phyloP scores from a whole-genome alignment of 768 basidiomycete species.

The Psilocybe cubensis region DNA sequence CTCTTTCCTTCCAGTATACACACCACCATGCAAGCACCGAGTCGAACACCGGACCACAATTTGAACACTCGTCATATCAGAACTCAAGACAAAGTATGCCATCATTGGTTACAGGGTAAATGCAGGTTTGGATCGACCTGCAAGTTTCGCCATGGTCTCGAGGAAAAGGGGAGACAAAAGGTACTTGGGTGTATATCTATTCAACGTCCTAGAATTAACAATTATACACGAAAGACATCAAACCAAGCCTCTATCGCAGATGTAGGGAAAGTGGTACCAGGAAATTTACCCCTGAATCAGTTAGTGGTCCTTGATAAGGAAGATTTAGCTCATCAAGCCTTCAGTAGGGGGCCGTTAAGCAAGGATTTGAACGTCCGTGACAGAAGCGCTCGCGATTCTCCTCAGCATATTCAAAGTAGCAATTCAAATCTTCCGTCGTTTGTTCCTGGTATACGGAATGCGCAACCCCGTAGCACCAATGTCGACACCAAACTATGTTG shows the following conservation, averaged over 20 bases:
- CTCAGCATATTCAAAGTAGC: not conserved
- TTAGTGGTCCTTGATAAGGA: too few species aligned
- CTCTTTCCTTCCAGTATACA: not conserved
- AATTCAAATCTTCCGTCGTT: not conserved
- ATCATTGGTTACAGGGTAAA: constrained; percentile 9
- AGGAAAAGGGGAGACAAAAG: not conserved
- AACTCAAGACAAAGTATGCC: constrained; percentile 4
- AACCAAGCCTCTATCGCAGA: not conserved
- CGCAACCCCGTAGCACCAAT: not conserved
- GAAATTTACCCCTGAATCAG: not conserved
- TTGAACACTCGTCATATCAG: not conserved
- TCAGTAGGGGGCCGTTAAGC: not conserved
- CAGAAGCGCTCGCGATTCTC: not conserved
- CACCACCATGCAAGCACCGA: constrained; percentile 8
- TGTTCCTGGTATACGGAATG: not conserved
- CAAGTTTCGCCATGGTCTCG: constrained; percentile 12
- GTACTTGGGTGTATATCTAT: not conserved
- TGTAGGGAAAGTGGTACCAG: not conserved
- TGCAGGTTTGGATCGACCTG: constrained; percentile 14
- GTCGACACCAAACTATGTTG: constrained; percentile 4
- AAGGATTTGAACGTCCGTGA: not conserved
- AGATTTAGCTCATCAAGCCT: not conserved
- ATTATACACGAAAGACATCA: not conserved
- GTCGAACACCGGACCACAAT: not conserved
- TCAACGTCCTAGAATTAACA: not conserved